Evolutionary conservation across 202 grass and related monocot species (phyloP), one percentile per base, ranked within the genome.

Genomic region (Thinopyrum obtusiflorum): DNA sequence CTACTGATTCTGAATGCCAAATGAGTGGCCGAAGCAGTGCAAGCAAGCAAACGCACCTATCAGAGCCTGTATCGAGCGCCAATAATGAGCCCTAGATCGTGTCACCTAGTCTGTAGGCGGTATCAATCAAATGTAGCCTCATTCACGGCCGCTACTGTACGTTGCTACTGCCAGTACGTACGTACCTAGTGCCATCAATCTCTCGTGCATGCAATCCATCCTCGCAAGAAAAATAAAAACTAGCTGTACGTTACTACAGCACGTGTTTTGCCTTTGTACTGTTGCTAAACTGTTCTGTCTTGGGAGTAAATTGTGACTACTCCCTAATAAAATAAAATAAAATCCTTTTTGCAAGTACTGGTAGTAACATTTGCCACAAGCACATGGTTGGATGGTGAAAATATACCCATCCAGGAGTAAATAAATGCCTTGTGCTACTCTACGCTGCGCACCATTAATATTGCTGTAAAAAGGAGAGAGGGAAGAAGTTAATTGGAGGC

Each of bases 41-140:
- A 42, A 42, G 9, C 37, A 40, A 42, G 17, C 70, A 1, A 20
- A 29, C 72, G 39, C 77, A 1, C 25, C 72, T 65, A 72, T 57
- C 51, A 4, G 11, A 33, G 15, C 9, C 61, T 55, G 37, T 42
- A 73, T 78, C 79, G 55, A 65, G 73, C 65, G 76, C 23, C 79
- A 83, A 86, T 73, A 79, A 89, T 83, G 81, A 72, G 79, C 40
- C 7, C 36, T 46, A 57, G 73, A 89, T 82, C 72, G 26, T 78
- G 77, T 23, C 57, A 71, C 40, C 39, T 9, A 7, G 36, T n/a
- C n/a, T n/a, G n/a, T 40, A 46, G 47, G 25, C 36, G 21, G 28
- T 6, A 60, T 42, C 14, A 61, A 61, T 51, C 47, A 51, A 17
- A 59, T 59, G 33, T 28, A 13, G 11, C 12, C 24, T 15, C 44